Evolutionary conservation across 1,284 basidiomycete species (phyloP).

Genomic region (Takashimella koratensis): DNA sequence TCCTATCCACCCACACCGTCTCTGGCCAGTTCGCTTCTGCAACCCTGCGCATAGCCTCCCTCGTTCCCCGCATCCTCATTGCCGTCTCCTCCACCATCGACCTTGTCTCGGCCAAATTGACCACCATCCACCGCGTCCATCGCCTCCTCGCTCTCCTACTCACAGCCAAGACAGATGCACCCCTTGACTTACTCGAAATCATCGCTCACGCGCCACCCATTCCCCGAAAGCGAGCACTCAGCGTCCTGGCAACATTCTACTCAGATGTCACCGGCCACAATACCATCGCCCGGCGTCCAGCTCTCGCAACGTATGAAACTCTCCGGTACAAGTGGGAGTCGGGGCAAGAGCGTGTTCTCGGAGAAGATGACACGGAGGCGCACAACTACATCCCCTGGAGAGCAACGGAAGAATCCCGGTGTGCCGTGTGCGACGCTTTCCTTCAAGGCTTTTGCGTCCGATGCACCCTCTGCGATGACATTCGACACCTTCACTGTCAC

Average conservation of each 20-base stretch:
- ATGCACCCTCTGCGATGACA: slow-evolving; percentile 34
- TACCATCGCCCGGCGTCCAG: slow-evolving; percentile 33
- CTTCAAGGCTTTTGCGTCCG: slow-evolving; percentile 31
- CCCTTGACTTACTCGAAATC: slow-evolving; percentile 65
- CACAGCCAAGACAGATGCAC: slow-evolving; percentile 61
- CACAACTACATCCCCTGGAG: slow-evolving; percentile 42
- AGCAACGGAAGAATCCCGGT: slow-evolving; percentile 6
- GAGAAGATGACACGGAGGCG: slow-evolving; percentile 27
- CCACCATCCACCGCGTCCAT: slow-evolving; percentile 56
- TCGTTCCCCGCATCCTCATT: slow-evolving; percentile 30
- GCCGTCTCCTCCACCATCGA: slow-evolving; percentile 32
- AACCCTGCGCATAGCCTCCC: slow-evolving; percentile 18
- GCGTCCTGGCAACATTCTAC: slow-evolving; percentile 61
- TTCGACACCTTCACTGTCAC: slow-evolving; percentile 34
- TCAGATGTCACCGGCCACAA: slow-evolving; percentile 65
- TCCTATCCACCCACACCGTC: slow-evolving; percentile 23
- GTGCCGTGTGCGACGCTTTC: slow-evolving; percentile 19
- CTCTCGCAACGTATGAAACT: slow-evolving; percentile 26
- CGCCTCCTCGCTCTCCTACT: slow-evolving; percentile 60
- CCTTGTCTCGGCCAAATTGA: slow-evolving; percentile 19
- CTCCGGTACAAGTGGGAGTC: slow-evolving; percentile 34
- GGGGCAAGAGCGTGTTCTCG: slow-evolving; percentile 27
- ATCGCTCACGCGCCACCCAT: slow-evolving; percentile 61
- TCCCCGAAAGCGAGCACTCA: slow-evolving; percentile 54
- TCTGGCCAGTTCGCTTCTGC: slow-evolving; percentile 7